A percentile compares a stretch with the other conserved stretches of the same genome.
phyloP scores from a whole-genome alignment of 306 rosid species.

The Fagus sylvatica region DNA sequence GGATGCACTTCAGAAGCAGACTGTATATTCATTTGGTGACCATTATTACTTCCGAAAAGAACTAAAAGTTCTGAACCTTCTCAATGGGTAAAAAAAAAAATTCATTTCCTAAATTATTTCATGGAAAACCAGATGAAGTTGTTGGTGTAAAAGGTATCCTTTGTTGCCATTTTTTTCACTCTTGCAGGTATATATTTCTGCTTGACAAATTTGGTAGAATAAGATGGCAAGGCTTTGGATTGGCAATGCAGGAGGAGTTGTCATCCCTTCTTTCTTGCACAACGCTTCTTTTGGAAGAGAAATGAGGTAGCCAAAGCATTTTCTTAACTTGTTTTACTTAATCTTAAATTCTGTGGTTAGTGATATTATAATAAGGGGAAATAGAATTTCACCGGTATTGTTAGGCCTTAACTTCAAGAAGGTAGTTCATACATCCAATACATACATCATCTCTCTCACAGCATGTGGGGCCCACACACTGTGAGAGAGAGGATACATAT shows the following conservation, averaged over 20 bases:
- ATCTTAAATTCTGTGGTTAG: neutral
- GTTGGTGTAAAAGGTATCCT: neutral
- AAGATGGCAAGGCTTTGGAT: constrained; percentile 92
- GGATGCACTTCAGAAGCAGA: constrained; percentile 48
- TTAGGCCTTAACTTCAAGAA: neutral
- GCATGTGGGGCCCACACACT: too few species aligned
- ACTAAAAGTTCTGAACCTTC: constrained; percentile 68
- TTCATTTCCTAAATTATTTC: constrained; percentile 14
- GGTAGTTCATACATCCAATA: too few species aligned
- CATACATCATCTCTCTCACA: too few species aligned
- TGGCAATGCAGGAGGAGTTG: constrained; percentile 65
- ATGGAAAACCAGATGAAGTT: constrained; percentile 2
- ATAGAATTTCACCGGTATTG: neutral
- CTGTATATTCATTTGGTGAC: constrained; percentile 80
- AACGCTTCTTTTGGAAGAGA: constrained; percentile 53
- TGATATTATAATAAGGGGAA: neutral
- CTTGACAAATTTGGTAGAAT: constrained; percentile 88
- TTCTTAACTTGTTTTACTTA: neutral
- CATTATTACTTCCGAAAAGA: constrained; percentile 94
- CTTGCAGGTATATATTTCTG: constrained; percentile 64
- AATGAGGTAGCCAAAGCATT: constrained; percentile 37
- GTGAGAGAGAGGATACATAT: too few species aligned
- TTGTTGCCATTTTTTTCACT: constrained; percentile 10
- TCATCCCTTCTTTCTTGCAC: constrained; percentile 71
- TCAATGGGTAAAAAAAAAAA: constrained; percentile 58